Conservation (phyloP, 305 asterid genomes). For the Fraxinus velutina region DNA sequence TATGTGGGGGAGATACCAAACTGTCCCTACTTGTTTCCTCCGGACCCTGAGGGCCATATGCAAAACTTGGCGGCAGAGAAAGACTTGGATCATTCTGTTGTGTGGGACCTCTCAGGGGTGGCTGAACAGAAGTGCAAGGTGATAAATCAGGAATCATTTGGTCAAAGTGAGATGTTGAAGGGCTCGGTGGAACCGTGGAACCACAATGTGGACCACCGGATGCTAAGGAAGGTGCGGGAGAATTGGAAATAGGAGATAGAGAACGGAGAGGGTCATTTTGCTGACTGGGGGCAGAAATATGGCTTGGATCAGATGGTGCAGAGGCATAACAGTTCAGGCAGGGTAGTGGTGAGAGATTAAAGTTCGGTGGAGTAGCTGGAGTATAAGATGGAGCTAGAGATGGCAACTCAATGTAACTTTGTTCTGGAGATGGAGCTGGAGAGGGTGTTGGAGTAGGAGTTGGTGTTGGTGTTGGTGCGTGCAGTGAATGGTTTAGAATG, state of each 20-base stretch:
- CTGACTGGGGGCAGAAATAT: slow-evolving; percentile 33
- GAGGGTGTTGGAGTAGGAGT: slow-evolving; percentile 25
- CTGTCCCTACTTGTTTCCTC: slow-evolving; percentile 3
- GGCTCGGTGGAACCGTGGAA: slow-evolving; percentile 37
- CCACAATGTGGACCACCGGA: slow-evolving; percentile 28
- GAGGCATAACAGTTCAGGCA: slow-evolving; percentile 32
- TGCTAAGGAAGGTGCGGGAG: slow-evolving; percentile 36
- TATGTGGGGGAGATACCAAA: slow-evolving; percentile 23
- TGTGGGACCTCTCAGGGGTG: slow-evolving; percentile 31
- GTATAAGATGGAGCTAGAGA: slow-evolving; percentile 41
- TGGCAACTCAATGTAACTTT: slow-evolving; percentile 28
- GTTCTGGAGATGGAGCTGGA: slow-evolving; percentile 34
- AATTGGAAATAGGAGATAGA: slow-evolving; percentile 28
- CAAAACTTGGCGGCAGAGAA: slow-evolving; percentile 42
- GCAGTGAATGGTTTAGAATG: slow-evolving; percentile 50
- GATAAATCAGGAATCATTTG: slow-evolving; percentile 32
- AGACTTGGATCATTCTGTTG: slow-evolving; percentile 31
- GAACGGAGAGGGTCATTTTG: slow-evolving; percentile 23
- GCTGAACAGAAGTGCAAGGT: slow-evolving; percentile 30
- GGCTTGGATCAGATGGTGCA: slow-evolving; percentile 33
- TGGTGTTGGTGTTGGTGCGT: slow-evolving; percentile 1
- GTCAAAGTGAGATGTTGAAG: slow-evolving; percentile 29
- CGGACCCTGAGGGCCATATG: slow-evolving; percentile 22
- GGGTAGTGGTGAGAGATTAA: slow-evolving; percentile 28
- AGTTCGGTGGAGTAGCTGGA: slow-evolving; percentile 38